phyloP scores from a whole-genome alignment of 2,329 filamentous ascomycete genomes.

The Penicillium sp. region DNA sequence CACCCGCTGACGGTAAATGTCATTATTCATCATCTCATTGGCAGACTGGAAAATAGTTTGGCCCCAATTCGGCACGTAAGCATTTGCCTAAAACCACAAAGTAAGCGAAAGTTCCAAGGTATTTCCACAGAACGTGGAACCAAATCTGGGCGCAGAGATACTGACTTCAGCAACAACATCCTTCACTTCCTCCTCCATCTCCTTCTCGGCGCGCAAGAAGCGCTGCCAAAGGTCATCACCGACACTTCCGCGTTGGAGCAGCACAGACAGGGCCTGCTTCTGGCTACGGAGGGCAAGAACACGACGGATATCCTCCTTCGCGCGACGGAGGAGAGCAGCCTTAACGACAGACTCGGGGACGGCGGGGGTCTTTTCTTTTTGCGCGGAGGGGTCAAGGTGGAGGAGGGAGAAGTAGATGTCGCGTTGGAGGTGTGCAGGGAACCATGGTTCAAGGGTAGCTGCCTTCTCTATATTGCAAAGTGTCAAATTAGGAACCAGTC shows the following conservation, averaged over 20 bases:
- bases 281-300: conserved; percentile 85
- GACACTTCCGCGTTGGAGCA: conserved; percentile 87
- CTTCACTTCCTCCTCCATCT: conserved; percentile 93
- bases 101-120: not conserved
- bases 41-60: conserved; percentile 95
- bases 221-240: conserved; percentile 95
- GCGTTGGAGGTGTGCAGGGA: conserved; percentile 83
- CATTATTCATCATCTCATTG: conserved; percentile 91
- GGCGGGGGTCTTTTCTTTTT: conserved; percentile 63
- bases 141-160: not conserved
- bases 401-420: conserved; percentile 93
- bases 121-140: conserved; percentile 8
- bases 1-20: conserved; percentile 70
- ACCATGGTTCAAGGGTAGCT: conserved; percentile 90
- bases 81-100: conserved; percentile 72
- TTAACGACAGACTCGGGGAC: conserved; percentile 84
- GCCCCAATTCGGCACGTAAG: conserved; percentile 84
- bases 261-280: conserved; percentile 80
- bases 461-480: conserved; percentile 61
- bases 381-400: conserved; percentile 64
- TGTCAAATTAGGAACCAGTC: not conserved
- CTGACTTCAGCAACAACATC: conserved; percentile 88
- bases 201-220: conserved; percentile 88
- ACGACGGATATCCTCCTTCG: conserved; percentile 88
- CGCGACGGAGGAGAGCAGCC: conserved; percentile 83